Conservation (phyloP, 257 asterid species). For the Forsythia suspensa region DNA sequence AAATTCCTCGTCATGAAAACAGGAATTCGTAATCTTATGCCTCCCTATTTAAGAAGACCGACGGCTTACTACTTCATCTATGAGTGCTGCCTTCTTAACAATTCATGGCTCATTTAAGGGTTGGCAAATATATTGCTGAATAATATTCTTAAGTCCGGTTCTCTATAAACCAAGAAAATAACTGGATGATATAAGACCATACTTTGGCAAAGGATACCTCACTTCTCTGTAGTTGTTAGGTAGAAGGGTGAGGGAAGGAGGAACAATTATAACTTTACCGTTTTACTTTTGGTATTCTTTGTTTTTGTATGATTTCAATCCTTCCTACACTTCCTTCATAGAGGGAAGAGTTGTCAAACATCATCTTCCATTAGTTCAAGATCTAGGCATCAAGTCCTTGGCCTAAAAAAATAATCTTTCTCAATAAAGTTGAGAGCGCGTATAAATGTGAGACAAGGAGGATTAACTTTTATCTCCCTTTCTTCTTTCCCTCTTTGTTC, state of each 20-base stretch:
- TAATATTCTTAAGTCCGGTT: too few species aligned
- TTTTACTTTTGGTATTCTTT: not conserved
- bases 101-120: too few species aligned
- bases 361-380: not conserved
- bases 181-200: too few species aligned
- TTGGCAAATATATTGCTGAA: too few species aligned
- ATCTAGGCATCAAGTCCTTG: not conserved
- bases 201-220: not conserved
- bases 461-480: not conserved
- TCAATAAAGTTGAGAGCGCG: not conserved
- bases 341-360: not conserved
- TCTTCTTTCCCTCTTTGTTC: not conserved
- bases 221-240: not conserved
- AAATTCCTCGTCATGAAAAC: too few species aligned
- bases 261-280: not conserved
- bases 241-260: not conserved
- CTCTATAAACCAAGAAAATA: too few species aligned
- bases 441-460: constrained; percentile 5
- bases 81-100: too few species aligned
- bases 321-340: not conserved
- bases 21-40: too few species aligned
- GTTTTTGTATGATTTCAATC: not conserved
- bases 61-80: too few species aligned
- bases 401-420: not conserved
- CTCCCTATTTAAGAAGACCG: too few species aligned